A percentile compares a stretch with the other conserved stretches of the same genome.
These are phyloP conservation scores for Cladosporium oxysporum DNA, from an alignment of 2,329 filamentous ascomycete genomes.

Conservation along the genomic window DNA sequence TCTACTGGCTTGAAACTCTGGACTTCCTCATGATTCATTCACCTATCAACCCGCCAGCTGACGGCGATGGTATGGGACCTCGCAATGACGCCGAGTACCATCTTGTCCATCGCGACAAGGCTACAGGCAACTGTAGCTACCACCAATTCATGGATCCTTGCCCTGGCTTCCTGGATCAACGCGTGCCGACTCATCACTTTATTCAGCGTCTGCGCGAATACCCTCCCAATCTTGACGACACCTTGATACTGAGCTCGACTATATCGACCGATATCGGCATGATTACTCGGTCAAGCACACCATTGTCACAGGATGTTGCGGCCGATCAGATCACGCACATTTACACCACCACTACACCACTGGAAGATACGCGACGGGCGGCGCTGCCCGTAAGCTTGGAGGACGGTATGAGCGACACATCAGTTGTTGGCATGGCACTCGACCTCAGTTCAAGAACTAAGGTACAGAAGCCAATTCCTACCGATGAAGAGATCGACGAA, in stretches of 20 bases:
- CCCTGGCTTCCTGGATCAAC: slow-evolving; percentile 54
- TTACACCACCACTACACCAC: slow-evolving; percentile 72
- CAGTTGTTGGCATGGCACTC: slow-evolving; percentile 74
- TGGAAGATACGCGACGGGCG: slow-evolving; percentile 73
- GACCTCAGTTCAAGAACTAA: slow-evolving; percentile 58
- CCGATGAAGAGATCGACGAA: slow-evolving; percentile 72
- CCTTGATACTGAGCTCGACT: slow-evolving; percentile 80
- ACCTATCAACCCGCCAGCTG: slow-evolving; percentile 40
- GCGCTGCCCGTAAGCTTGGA: slow-evolving; percentile 66
- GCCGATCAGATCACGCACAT: slow-evolving; percentile 63
- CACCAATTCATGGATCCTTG: slow-evolving; percentile 75
- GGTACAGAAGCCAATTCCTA: slow-evolving; percentile 31
- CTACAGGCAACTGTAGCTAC: slow-evolving; percentile 63
- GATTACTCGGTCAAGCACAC: slow-evolving; percentile 69
- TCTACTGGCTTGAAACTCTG: slow-evolving; percentile 87
- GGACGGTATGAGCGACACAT: slow-evolving; percentile 68
- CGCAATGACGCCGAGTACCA: slow-evolving; percentile 69
- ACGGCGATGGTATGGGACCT: slow-evolving; percentile 24
- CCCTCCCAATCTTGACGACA: slow-evolving; percentile 75
- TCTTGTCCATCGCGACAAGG: slow-evolving; percentile 69
- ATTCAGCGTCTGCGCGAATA: slow-evolving; percentile 77
- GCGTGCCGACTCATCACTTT: slow-evolving; percentile 70
- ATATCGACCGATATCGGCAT: slow-evolving; percentile 77
- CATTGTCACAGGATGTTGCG: slow-evolving; percentile 63
- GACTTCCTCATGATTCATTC: slow-evolving; percentile 81